Conservation (phyloP, 2,329 filamentous ascomycete species). For the Alternaria arbusti region DNA sequence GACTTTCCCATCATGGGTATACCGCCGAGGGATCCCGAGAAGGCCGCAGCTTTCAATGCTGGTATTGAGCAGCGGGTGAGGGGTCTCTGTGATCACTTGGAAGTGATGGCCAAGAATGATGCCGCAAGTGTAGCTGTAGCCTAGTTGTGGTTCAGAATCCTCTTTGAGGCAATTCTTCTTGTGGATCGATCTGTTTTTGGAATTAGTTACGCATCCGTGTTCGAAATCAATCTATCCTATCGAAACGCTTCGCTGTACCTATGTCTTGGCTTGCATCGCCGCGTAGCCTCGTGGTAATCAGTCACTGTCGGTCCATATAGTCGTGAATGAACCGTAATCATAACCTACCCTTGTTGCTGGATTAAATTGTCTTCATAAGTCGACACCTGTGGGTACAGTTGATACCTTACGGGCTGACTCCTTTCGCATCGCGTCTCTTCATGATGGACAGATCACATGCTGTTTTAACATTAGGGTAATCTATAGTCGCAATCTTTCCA, state of each 20-base stretch:
- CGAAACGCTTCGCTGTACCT: accelerated
- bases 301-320: background rate
- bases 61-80: background rate
- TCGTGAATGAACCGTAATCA: background rate
- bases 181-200: background rate
- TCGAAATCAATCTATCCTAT: background rate
- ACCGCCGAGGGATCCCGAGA: background rate
- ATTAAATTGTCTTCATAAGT: accelerated
- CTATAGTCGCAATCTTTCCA: too few species aligned
- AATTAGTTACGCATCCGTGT: background rate
- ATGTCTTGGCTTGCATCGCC: too few species aligned
- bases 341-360: accelerated
- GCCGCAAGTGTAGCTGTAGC: background rate
- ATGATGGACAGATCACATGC: too few species aligned
- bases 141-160: background rate
- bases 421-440: too few species aligned
- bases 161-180: background rate
- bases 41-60: background rate
- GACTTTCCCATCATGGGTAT: background rate
- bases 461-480: too few species aligned
- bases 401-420: too few species aligned
- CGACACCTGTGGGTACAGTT: accelerated
- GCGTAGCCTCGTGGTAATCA: background rate
- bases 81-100: background rate
- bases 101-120: background rate